phyloP scores from a whole-genome alignment of 139 green algal species.

The Cymbomonas tetramitiformis region DNA sequence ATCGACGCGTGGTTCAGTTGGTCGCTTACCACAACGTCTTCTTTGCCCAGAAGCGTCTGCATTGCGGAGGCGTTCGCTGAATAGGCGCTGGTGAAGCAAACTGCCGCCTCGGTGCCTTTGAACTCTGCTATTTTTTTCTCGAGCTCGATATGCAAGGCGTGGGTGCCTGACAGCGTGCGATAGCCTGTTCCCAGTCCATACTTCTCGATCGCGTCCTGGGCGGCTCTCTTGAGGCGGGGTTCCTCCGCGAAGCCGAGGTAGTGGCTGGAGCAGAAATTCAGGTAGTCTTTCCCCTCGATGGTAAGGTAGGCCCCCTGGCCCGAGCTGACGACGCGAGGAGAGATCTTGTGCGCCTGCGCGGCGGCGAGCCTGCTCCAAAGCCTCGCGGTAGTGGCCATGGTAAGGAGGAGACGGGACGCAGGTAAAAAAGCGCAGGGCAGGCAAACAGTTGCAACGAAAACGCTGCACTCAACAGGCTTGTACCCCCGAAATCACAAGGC shows the following conservation, averaged over 20 bases:
- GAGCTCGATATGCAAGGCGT: constrained; percentile 50
- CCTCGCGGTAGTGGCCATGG: too few species aligned
- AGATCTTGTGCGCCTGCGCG: too few species aligned
- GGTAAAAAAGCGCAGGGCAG: too few species aligned
- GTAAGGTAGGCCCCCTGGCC: too few species aligned
- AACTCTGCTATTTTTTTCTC: constrained; percentile 40
- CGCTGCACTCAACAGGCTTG: too few species aligned
- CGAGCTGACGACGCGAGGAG: too few species aligned
- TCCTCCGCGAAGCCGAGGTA: constrained; percentile 43
- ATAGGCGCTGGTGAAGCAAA: constrained; percentile 54
- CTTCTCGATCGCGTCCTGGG: constrained; percentile 30
- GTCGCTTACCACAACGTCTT: constrained; percentile 49
- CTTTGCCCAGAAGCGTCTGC: constrained; percentile 41
- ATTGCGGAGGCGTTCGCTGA: constrained; percentile 58
- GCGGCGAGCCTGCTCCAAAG: too few species aligned
- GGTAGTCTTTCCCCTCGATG: too few species aligned
- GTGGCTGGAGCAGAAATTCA: constrained; percentile 39
- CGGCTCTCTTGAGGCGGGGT: constrained; percentile 36
- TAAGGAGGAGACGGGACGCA: too few species aligned
- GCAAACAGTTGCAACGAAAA: too few species aligned
- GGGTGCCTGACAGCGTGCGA: constrained; percentile 53
- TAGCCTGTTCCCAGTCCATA: constrained; percentile 47
- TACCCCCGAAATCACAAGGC: too few species aligned
- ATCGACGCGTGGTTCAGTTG: constrained; percentile 58
- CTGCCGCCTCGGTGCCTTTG: constrained; percentile 41